phyloP scores from a whole-genome alignment of 1,139 yeast species.

The Zhuliangozyma blackwelliae region DNA sequence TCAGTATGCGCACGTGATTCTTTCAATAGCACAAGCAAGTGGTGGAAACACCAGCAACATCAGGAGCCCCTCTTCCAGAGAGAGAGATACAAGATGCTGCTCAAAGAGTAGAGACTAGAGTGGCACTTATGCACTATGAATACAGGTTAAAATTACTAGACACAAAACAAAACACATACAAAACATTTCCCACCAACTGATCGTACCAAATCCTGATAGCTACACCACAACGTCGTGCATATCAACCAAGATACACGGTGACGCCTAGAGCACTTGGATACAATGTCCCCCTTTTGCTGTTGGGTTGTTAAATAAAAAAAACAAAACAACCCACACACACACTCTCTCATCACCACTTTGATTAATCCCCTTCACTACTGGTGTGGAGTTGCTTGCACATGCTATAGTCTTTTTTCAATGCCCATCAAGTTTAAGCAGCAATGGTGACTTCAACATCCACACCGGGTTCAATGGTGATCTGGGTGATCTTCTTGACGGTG shows the following conservation, averaged over 20 bases:
- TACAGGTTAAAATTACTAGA: no score
- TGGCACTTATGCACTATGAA: no score
- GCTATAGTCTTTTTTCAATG: no score
- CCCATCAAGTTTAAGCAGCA: constrained; percentile 26
- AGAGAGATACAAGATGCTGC: no score
- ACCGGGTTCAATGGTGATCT: constrained; percentile 73
- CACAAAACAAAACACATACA: no score
- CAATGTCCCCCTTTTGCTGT: constrained; percentile 15
- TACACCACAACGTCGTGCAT: constrained; percentile 59
- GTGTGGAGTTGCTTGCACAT: no score
- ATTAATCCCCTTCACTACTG: no score
- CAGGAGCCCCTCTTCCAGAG: no score
- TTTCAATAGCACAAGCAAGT: no score
- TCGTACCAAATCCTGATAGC: constrained; percentile 54
- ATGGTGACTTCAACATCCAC: constrained; percentile 41
- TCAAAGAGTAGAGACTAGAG: no score
- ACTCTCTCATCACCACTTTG: not conserved
- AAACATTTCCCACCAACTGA: constrained; percentile 5
- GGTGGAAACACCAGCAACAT: no score
- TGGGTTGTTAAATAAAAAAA: not conserved
- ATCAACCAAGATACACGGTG: constrained; percentile 43
- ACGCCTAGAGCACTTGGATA: constrained; percentile 58
- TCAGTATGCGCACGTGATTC: no score
- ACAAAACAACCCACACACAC: constrained; percentile 1
- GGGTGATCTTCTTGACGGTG: constrained; percentile 93